phyloP scores from a whole-genome alignment of 805 yeast species.

The Pichia californica region DNA sequence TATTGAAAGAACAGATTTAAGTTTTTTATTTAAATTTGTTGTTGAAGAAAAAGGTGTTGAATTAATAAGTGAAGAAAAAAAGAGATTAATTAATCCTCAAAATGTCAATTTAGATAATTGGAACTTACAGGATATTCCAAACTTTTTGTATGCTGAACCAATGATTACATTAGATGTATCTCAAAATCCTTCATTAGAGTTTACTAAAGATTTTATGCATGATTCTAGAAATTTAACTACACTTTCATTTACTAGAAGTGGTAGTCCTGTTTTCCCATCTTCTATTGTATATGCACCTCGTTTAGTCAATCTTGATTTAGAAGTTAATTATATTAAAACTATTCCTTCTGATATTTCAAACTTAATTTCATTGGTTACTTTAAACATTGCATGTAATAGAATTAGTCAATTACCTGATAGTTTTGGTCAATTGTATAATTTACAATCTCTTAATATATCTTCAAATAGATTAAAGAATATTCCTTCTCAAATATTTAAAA shows the following conservation, averaged over 20 bases:
- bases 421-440: slow-evolving; percentile 47
- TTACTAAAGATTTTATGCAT: slow-evolving; percentile 83
- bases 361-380: slow-evolving; percentile 46
- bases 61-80: slow-evolving; percentile 26
- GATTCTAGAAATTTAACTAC: slow-evolving; percentile 62
- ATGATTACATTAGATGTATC: slow-evolving; percentile 79
- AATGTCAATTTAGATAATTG: slow-evolving; percentile 68
- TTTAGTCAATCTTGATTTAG: slow-evolving; percentile 62
- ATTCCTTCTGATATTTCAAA: slow-evolving; percentile 52
- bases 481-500: slow-evolving; percentile 59
- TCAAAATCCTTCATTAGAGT: slow-evolving; percentile 75
- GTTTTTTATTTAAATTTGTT: slow-evolving; percentile 75
- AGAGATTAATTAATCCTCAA: slow-evolving; percentile 50
- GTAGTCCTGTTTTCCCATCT: slow-evolving; percentile 67
- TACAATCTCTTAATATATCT: slow-evolving; percentile 63
- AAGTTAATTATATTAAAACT: slow-evolving; percentile 66
- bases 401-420: slow-evolving; percentile 54
- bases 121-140: slow-evolving; percentile 79
- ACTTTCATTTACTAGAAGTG: slow-evolving; percentile 63
- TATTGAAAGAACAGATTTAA: slow-evolving; percentile 77
- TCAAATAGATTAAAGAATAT: slow-evolving; percentile 63
- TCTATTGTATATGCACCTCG: slow-evolving; percentile 65
- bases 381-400: slow-evolving; percentile 73
- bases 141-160: slow-evolving; percentile 72
- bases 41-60: slow-evolving; percentile 62